phyloP scores from a whole-genome alignment of 176 grass and related monocot species.

The Avena insularis region DNA sequence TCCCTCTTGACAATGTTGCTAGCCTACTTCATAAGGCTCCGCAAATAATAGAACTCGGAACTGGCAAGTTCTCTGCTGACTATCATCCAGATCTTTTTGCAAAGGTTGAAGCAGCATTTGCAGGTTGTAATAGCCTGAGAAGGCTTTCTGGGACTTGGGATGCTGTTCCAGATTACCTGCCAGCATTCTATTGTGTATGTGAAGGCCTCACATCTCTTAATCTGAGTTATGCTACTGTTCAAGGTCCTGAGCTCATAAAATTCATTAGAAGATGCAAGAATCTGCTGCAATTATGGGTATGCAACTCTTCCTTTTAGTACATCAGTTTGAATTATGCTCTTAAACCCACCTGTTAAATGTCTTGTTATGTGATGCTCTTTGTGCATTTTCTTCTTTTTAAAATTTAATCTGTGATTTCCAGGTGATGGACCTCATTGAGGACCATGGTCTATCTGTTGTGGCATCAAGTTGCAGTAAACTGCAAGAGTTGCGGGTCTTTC shows the following conservation, averaged over 20 bases:
- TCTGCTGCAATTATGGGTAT: slow-evolving; percentile 65
- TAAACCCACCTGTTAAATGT: neutral
- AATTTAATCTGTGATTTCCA: slow-evolving; percentile 37
- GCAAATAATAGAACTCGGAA: slow-evolving; percentile 66
- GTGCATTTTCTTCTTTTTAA: neutral
- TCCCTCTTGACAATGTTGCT: slow-evolving; percentile 68
- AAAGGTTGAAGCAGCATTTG: slow-evolving; percentile 59
- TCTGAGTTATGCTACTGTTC: slow-evolving; percentile 66
- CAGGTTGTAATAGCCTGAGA: slow-evolving; percentile 61
- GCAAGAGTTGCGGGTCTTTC: slow-evolving; percentile 76
- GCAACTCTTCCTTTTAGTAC: slow-evolving; percentile 20
- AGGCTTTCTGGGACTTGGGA: slow-evolving; percentile 68
- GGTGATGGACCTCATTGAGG: slow-evolving; percentile 79
- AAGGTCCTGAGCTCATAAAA: slow-evolving; percentile 63
- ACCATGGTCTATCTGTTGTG: slow-evolving; percentile 60
- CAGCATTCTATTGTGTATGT: slow-evolving; percentile 69
- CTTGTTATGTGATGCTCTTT: slow-evolving; percentile 6
- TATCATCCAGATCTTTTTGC: slow-evolving; percentile 62
- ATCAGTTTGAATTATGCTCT: neutral
- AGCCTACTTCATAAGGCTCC: slow-evolving; percentile 57
- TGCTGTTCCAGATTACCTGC: slow-evolving; percentile 54
- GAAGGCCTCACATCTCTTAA: slow-evolving; percentile 71
- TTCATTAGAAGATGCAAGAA: slow-evolving; percentile 73
- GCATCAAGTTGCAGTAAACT: slow-evolving; percentile 71
- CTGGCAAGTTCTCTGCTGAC: slow-evolving; percentile 55